Evolutionary conservation across 2,329 filamentous ascomycete genomes (phyloP).

Genomic region (Ophiostoma triangulosporum): DNA sequence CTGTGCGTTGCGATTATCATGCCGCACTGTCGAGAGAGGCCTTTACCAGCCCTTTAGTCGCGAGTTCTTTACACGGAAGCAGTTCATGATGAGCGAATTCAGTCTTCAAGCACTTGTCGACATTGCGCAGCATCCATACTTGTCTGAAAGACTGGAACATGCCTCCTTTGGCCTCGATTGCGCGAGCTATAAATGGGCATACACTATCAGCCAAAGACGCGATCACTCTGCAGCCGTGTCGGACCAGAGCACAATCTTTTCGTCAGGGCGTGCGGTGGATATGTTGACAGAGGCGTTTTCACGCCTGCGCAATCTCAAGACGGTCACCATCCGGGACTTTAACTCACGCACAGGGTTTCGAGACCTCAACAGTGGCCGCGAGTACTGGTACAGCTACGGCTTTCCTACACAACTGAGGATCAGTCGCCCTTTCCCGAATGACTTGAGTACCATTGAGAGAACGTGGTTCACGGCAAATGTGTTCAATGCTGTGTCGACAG

Average conservation of each 20-base stretch:
- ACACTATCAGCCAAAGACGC: neutral
- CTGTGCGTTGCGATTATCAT: constrained; percentile 37
- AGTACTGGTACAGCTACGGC: too few relatives aligned
- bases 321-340: constrained; percentile 47
- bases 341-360: constrained; percentile 33
- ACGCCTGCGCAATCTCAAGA: constrained; percentile 39
- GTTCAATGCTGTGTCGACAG: too few relatives aligned
- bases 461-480: too few relatives aligned
- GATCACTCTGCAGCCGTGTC: neutral
- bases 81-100: constrained; percentile 48
- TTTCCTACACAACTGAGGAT: too few relatives aligned
- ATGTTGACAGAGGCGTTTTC: constrained; percentile 44
- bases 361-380: constrained; percentile 31
- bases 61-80: constrained; percentile 52
- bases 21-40: constrained; percentile 36
- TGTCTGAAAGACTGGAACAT: constrained; percentile 27
- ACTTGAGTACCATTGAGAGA: constrained; percentile 13
- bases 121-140: constrained; percentile 32
- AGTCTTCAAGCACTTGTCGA: constrained; percentile 42
- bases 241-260: constrained; percentile 22
- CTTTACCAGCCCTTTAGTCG: constrained; percentile 42
- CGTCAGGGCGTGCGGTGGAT: constrained; percentile 33
- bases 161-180: constrained; percentile 36
- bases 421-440: too few relatives aligned
- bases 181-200: too few relatives aligned